These are phyloP conservation scores for Aureobasidium vineae DNA, from an alignment of 2,329 filamentous ascomycete genomes.

Conservation along the genomic window DNA sequence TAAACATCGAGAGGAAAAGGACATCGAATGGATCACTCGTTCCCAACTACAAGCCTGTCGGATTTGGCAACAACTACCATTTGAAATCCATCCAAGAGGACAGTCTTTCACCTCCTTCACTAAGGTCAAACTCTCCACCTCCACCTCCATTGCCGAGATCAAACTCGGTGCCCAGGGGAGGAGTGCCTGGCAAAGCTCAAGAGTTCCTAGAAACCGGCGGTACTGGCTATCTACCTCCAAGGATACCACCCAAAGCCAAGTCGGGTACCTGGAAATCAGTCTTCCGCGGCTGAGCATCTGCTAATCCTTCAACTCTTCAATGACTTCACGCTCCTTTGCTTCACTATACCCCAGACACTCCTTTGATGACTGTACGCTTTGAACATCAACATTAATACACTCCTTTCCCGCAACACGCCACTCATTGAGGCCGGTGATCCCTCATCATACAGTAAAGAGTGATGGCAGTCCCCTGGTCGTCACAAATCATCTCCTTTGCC, in stretches of 20 bases:
- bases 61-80: slow-evolving; percentile 16
- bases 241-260: slow-evolving; percentile 6
- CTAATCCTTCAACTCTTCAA: background rate
- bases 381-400: background rate
- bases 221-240: slow-evolving; percentile 15
- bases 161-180: background rate
- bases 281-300: background rate
- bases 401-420: background rate
- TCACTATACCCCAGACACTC: slow-evolving; percentile 3
- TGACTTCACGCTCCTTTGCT: background rate
- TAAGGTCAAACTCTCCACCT: background rate
- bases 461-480: slow-evolving; percentile 57
- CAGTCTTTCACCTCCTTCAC: background rate
- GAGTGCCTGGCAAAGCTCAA: slow-evolving; percentile 18
- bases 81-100: slow-evolving; percentile 12
- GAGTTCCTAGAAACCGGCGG: slow-evolving; percentile 17
- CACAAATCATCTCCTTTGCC: slow-evolving; percentile 64
- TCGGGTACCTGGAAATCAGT: slow-evolving; percentile 6
- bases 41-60: slow-evolving; percentile 18
- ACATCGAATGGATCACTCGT: slow-evolving; percentile 14
- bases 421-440: slow-evolving; percentile 34
- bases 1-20: slow-evolving; percentile 26
- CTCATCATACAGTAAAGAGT: slow-evolving; percentile 50
- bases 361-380: slow-evolving; percentile 20
- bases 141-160: background rate